Percentiles rank a stretch among this genome's conserved stretches.
These are phyloP conservation scores for Epichloe brachyelytri DNA, from an alignment of 2,329 filamentous ascomycete genomes.

Conservation along the genomic window DNA sequence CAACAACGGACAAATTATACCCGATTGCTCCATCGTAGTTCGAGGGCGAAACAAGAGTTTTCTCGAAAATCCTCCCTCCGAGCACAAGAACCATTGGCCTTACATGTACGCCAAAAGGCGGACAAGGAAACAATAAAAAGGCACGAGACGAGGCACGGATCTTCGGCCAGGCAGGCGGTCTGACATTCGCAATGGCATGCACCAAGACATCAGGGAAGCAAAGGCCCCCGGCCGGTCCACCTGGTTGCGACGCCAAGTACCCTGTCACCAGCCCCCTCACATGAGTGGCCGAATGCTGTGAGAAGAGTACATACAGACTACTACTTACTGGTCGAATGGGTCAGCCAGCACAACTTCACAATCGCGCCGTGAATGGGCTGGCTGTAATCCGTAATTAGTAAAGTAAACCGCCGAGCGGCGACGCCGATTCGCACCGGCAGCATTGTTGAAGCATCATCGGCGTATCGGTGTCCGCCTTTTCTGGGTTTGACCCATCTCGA, in stretches of 20 bases:
- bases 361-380: too few species aligned
- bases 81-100: too few species aligned
- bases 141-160: background rate
- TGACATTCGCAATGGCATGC: background rate
- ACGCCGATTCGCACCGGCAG: background rate
- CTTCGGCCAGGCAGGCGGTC: background rate
- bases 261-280: background rate
- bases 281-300: background rate
- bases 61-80: too few species aligned
- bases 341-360: too few species aligned
- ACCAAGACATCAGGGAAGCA: background rate
- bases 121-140: background rate
- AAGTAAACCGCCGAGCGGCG: background rate
- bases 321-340: too few species aligned
- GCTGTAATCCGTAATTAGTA: background rate
- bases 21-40: too few species aligned
- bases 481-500: too few species aligned
- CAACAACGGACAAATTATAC: too few species aligned
- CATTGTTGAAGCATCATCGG: background rate
- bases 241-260: background rate
- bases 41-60: too few species aligned
- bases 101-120: background rate
- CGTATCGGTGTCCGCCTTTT: background rate
- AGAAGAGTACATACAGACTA: too few species aligned
- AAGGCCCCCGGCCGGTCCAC: background rate